Base-by-base conservation (phyloP, 768 basidiomycete genomes). In the Collybia mongolica region DNA sequence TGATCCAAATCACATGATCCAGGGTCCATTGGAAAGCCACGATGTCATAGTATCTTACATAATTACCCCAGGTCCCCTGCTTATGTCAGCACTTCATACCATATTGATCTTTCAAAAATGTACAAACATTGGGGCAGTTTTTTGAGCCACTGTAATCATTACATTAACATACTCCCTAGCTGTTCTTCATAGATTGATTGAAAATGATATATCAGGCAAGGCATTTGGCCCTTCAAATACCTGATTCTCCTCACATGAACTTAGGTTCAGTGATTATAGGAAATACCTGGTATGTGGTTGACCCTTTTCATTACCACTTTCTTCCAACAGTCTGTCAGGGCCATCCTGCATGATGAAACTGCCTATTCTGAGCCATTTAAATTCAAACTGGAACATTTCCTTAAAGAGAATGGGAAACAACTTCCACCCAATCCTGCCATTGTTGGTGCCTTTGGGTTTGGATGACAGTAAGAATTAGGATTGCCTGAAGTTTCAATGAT, bases 191-290 rank as follows among this genome's bases (percentile, higher is more conserved):
- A 20, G 24, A 18, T 22, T 18, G 2, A n/a, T 41, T 11, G 24
- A 41, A 26, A 18, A 41, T 12, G 40, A 41, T 41, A 18, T 22
- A 18, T 18, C 49, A 12, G 42, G 42, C 19, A 36, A 36, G 32
- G 18, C 28, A 18, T 17, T 45, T 3, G 53, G 32, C 32, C 7
- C 32, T 62, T 37, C 52, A 50, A 18, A 60, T 59, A 38, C 54
- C 46, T 32, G 26, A 37, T 19, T 36, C n/a, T 6, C 41, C 36
- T 48, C 26, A 39, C 15, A 17, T 5, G n/a, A 19, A 45, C 4
- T 6, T 12, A 32, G 32, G 32, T 32, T 32, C 32, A 15, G 32
- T 44, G 35, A 29, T 29, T 28, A 41, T 50, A 22, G 44, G 29
- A 35, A 36, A 20, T 45, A 14, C 44, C 17, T 9, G 35, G 28